Percentiles rank a stretch among this genome's conserved stretches.
phyloP scores from a whole-genome alignment of 163 green algal genomes.

The Scenedesmus sp. region DNA sequence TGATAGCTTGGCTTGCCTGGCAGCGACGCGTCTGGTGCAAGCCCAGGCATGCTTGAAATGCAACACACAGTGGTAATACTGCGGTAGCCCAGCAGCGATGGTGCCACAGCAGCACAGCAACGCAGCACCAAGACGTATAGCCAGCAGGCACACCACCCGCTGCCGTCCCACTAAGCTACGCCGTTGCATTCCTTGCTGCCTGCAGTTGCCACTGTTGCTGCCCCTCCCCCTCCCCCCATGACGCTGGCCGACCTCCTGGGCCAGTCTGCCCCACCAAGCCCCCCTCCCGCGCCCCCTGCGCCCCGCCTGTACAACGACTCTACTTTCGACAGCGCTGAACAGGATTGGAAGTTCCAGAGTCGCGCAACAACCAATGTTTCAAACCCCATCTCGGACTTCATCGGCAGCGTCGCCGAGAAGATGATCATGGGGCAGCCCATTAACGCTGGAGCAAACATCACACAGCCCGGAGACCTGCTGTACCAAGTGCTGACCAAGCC shows the following conservation, averaged over 20 bases:
- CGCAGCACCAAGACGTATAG: not conserved
- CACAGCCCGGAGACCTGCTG: slow-evolving; percentile 38
- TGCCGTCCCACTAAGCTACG: not conserved
- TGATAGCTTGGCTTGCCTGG: too few relatives aligned
- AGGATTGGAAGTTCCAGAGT: slow-evolving; percentile 26
- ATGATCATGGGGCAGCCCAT: slow-evolving; percentile 36
- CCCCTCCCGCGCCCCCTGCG: slow-evolving; percentile 8
- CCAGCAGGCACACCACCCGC: not conserved
- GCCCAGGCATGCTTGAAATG: too few relatives aligned
- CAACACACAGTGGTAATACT: not conserved
- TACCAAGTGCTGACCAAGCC: slow-evolving; percentile 40
- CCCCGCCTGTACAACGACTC: slow-evolving; percentile 15
- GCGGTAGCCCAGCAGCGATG: not conserved
- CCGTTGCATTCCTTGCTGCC: not conserved
- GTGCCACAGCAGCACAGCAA: not conserved
- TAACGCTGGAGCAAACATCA: not conserved
- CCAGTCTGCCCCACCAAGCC: not conserved
- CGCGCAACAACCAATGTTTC: not conserved
- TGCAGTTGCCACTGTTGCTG: slow-evolving; percentile 6
- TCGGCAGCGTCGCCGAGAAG: slow-evolving; percentile 31
- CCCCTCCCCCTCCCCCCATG: not conserved
- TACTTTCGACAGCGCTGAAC: not conserved
- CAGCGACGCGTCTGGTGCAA: too few relatives aligned
- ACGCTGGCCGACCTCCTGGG: slow-evolving; percentile 16
- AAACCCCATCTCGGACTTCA: slow-evolving; percentile 42